Base-by-base conservation (phyloP, 331 rosid species). In the Rhamnella rubrinervis region DNA sequence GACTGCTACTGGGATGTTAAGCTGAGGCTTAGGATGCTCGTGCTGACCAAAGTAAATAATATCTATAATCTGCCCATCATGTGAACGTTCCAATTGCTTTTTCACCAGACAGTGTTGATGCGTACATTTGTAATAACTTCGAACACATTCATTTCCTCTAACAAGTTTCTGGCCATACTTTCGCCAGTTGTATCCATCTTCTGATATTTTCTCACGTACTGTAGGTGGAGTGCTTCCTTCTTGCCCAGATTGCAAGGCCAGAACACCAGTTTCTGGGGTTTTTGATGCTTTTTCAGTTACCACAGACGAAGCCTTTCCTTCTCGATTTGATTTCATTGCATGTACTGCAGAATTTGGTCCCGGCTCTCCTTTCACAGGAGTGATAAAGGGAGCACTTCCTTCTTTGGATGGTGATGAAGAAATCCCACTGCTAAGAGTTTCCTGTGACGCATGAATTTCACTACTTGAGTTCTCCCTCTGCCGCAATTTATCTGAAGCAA, bases 121-220 rank as follows among this genome's bases (percentile, higher is more conserved):
- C 0, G 98, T 88, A 71, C 98, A 93, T 75, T 84, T 88, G 78
- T 90, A 93, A 79, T 93, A 93, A 82, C 97, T 90, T 77, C 98
- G 67, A 67, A 82, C 83, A 73, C 80, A 93, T 46, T 84, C 86
- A 78, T 86, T 90, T 31, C 90, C 93, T 78, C 83, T 93, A 16
- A 93, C 96, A 55, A 69, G 70, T 78, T 93, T 93, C 84, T 93
- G 98, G 57, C 98, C 98, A 64, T 93, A 93, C 75, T 93, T 93
- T 66, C 98, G 75, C 98, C 98, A 92, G 80, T 90, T 88, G 82
- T 82, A 92, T 63, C 98, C 98, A 78, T 90, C 98, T 56, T 84
- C 82, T 21, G 88, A 72, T 23, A 83, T 86, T 77, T 81, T 84
- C 86, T 81, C 90, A 10, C 90, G 90, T 68, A 85, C 62, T 68